phyloP scores from a whole-genome alignment of 2,329 filamentous ascomycete species.

The Colletotrichum melonis region DNA sequence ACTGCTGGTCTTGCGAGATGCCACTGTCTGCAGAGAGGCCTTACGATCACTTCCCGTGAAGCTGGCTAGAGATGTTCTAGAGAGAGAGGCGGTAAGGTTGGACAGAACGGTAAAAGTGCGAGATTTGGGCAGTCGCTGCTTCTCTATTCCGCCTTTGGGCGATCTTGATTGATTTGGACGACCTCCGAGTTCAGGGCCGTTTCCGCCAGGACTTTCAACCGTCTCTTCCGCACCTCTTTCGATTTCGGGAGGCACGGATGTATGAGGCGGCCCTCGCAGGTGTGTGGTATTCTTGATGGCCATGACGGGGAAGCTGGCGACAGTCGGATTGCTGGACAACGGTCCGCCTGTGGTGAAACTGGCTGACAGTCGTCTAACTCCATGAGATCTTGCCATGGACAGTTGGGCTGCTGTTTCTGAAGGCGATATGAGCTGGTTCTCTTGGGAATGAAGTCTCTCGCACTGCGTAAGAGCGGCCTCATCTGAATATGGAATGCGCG shows the following conservation, averaged over 20 bases:
- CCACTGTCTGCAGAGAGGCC: background rate
- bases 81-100: conserved; percentile 58
- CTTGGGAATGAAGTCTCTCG: background rate
- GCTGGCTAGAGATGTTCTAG: conserved; percentile 41
- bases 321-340: conserved; percentile 43
- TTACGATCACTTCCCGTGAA: conserved; percentile 27
- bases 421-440: background rate
- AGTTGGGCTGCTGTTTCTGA: background rate
- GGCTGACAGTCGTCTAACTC: conserved; percentile 43
- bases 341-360: conserved; percentile 42
- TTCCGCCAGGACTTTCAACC: background rate
- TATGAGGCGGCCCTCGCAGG: conserved; percentile 9
- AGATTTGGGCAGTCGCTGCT: conserved; percentile 52
- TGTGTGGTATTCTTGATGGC: conserved; percentile 38
- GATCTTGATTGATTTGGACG: conserved; percentile 4
- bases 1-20: conserved; percentile 32
- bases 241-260: conserved; percentile 18
- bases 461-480: background rate
- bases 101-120: conserved; percentile 57
- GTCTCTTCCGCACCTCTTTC: background rate
- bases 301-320: conserved; percentile 43
- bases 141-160: background rate
- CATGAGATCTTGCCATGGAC: background rate
- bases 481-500: background rate
- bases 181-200: background rate